Evolutionary conservation across 2,329 filamentous ascomycete species (phyloP).

Genomic region (Fonsecaea erecta): DNA sequence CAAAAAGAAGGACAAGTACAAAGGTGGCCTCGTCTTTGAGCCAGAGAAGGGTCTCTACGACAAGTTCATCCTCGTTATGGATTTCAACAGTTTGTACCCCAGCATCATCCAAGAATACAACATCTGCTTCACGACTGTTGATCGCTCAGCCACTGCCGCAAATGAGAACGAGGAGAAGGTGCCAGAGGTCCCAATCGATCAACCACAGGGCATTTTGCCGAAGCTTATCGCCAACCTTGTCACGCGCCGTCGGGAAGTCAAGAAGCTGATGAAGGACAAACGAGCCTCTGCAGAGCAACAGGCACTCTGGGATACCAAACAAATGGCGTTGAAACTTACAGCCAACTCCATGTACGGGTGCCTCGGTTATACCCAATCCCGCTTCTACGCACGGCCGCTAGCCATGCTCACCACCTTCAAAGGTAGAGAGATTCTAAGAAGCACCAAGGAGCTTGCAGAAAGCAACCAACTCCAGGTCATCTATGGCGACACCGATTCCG

Average conservation of each 20-base stretch:
- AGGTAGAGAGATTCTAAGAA: conserved; percentile 93
- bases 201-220: conserved; percentile 83
- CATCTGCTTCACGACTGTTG: conserved; percentile 98
- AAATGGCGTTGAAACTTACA: conserved; percentile 92
- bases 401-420: conserved; percentile 97
- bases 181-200: conserved; percentile 74
- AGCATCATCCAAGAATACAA: conserved; percentile 99
- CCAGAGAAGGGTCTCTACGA: conserved; percentile 97
- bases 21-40: conserved; percentile 97
- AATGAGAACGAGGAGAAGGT: conserved; percentile 84
- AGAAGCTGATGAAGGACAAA: conserved; percentile 95
- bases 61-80: conserved; percentile 98
- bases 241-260: conserved; percentile 85
- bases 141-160: conserved; percentile 67
- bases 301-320: conserved; percentile 97
- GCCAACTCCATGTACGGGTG: conserved; percentile 99
- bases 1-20: conserved; percentile 99
- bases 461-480: conserved; percentile 90
- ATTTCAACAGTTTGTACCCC: conserved; percentile 98
- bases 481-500: conserved; percentile 97
- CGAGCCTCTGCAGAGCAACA: conserved; percentile 82
- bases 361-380: conserved; percentile 93
- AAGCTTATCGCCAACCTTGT: conserved; percentile 91
- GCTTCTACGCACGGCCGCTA: conserved; percentile 93
- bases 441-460: conserved; percentile 94